Base-by-base conservation (phyloP, 2,329 filamentous ascomycete species). In the Catunica adiposa region DNA sequence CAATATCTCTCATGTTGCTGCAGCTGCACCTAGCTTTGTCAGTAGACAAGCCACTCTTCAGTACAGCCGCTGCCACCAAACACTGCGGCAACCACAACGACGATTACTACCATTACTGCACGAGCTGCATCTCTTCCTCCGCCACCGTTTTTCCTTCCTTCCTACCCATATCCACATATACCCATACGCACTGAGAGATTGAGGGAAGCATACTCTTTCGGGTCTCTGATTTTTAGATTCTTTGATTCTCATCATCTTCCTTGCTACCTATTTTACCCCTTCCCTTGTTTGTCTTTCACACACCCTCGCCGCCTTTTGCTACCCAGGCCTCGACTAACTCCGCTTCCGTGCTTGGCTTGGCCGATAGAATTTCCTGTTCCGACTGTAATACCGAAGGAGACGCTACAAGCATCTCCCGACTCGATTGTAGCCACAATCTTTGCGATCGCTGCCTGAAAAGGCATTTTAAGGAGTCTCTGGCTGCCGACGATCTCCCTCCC, bases 401-500 rank as follows among this genome's bases (percentile, higher is more conserved):
- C 1, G 64, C 75, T 11, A 73, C 73, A 58, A 81, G 79, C 66
- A 77, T 83, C 34, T 81, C 81, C 38, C 85, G 82, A 65, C 76
- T 94, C 37, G 77, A 79, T 61, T 94, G 89, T 65, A 80, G 80
- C 2, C 88, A 94, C 67, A 78, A 80, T 59, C 89, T 90, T 83
- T 94, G 89, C 67, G 75, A 84, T 60, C 66, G 74, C 6, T 94
- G 89, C 66, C 71, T 95, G 42, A 83, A 80, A 66, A 78, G 80
- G 52, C 76, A 80, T 57, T 94, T 94, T 68, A 79, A 75, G 55
- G 74, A 87, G 59, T 92, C 87, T 9, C 73, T 89, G 59, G 82
- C 75, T 44, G 86, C 94, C 64, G 77, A 81, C 59, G 82, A 87
- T 61, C 94, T 94, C 86, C 87, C 89, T 17, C 89, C 89, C 0